These are phyloP conservation scores for Vaccinium macrocarpon DNA, from an alignment of 148 eudicot genomes.

Conservation along the genomic window DNA sequence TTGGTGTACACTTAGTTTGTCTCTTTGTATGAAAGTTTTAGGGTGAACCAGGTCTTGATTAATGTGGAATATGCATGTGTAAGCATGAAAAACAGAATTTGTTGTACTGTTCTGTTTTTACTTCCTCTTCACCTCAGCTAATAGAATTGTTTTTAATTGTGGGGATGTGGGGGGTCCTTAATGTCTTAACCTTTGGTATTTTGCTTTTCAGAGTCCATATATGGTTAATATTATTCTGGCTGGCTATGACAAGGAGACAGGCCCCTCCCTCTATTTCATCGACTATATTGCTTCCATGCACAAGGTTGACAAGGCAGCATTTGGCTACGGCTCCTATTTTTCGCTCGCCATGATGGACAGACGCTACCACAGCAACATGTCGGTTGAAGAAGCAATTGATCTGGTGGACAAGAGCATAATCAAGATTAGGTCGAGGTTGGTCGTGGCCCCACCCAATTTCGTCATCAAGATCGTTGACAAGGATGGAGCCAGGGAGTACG, in stretches of 20 bases:
- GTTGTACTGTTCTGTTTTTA: background rate
- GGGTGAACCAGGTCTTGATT: background rate
- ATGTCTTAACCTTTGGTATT: background rate
- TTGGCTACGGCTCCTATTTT: conserved; percentile 83
- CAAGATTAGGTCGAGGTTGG: conserved; percentile 76
- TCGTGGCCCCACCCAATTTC: conserved; percentile 85
- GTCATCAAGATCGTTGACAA: conserved; percentile 83
- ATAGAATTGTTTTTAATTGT: background rate
- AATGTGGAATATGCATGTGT: background rate
- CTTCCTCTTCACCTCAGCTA: background rate
- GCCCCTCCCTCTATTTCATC: conserved; percentile 79
- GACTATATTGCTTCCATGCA: conserved; percentile 83
- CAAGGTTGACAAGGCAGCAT: conserved; percentile 84
- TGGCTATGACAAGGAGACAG: conserved; percentile 78
- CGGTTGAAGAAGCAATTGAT: conserved; percentile 68
- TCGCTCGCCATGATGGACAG: conserved; percentile 88
- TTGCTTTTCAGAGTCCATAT: conserved; percentile 69
- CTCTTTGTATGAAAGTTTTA: background rate
- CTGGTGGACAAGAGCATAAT: conserved; percentile 72
- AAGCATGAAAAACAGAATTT: background rate
- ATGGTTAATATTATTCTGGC: conserved; percentile 69
- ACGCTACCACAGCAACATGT: conserved; percentile 67
- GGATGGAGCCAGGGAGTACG: conserved; percentile 71
- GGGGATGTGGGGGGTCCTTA: background rate
- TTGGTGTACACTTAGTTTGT: background rate